Evolutionary conservation across 805 yeast species (phyloP), one percentile per base, ranked within the genome.

Genomic region (Wickerhamiella siamensis): DNA sequence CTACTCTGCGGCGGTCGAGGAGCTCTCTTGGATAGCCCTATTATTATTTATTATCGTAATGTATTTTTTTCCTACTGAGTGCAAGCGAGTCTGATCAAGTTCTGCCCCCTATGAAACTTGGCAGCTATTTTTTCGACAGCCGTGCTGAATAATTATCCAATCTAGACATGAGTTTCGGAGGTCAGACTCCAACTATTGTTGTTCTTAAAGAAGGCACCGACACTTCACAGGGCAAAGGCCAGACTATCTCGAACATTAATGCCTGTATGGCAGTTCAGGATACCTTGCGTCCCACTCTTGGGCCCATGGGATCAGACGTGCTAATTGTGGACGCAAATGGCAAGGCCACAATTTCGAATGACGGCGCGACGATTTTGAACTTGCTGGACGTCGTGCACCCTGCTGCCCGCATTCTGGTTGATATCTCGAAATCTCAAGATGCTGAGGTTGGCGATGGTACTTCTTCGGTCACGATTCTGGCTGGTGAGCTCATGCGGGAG

Each of bases 401-500:
- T 8, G 97, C 97, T 14, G 99, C 98, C 19, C 83, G 83, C 55
- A 88, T 88, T 43, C 68, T 91, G 50, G 98, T 93, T 26, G 94
- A 93, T 59, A 81, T 91, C 43, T 80, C 95, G 39, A 79, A 91
- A 60, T 88, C 93, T 17, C 99, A 91, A 67, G 99, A 91, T 61
- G 95, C 93, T 46, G 96, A 88, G 62, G 95, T 88, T 51, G 97
- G 97, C 46, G 97, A 91, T 58, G 99, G 99, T 51, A 91, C 99
- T 33, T 88, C 98, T 0, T 81, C 95, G 20, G 98, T 93, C 26
- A 86, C 96, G 0, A 82, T 91, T 10, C 65, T 88, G 44, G 77
- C 88, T 34, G 87, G 95, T 8, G 97, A 91, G 63, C 70, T 91
- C 45, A 69, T 91, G 51, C 84, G 84, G 58, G 97, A 91, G 62